Evolutionary conservation across 1,284 basidiomycete species (phyloP), one percentile per base, ranked within the genome.

Genomic region (Pyrrhoderma lamaoense): DNA sequence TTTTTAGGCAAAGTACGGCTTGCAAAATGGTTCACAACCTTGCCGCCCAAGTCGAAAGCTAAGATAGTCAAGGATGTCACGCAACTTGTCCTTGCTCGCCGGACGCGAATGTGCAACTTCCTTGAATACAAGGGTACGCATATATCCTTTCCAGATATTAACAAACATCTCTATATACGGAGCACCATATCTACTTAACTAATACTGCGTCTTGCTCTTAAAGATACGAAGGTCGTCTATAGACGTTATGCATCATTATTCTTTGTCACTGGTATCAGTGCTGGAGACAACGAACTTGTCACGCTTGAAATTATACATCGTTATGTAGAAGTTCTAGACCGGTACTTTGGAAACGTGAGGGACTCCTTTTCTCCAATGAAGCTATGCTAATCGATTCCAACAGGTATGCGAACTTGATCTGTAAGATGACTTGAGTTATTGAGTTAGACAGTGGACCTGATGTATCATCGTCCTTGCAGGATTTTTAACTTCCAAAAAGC

Each of bases 1-100:
- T 31, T 31, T 36, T 47, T 35, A 93, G 95, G 95, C 61, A 99
- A 99, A 77, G 92, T 99, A 53, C 85, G 96, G 56, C 81, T 99
- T 43, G 88, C 94, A 21, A 99, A 99, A 79, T 99, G 96, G 96
- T 99, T 95, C 69, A 87, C 89, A 42, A 99, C 96, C 1, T 85
- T 98, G 75, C 79, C 90, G 18, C 87, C 92, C 19, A 97, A 98
- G 71, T 77, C 77, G 57, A 99, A 99, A 73, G 82, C 84, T 54
- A 99, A 99, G 82, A 98, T 99, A 63, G 89, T 98, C 61, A 99
- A 99, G 74, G 96, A 99, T 67, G 95, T 99, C 22, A 99, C 96
- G 0, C 96, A 99, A 71, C 80, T 99, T 43, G 96, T 99, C 14
- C 80, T 99, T 21, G 93, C 93, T 42, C 80, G 96, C 42, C 79